Evolutionary conservation across 768 basidiomycete species (phyloP).

Genomic region (Pleurotus sapidus): DNA sequence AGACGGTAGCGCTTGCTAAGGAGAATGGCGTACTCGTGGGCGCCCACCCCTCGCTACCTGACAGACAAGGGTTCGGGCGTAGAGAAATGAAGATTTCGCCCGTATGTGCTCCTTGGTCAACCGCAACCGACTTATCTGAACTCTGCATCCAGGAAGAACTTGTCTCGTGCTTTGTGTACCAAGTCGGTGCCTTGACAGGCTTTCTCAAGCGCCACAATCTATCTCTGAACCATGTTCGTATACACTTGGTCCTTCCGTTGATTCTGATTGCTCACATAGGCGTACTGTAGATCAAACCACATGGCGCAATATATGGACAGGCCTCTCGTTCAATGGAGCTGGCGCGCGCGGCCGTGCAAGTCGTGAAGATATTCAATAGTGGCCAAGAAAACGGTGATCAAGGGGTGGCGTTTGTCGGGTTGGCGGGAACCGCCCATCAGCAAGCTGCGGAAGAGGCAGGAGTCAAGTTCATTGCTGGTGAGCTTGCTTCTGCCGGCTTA

Average conservation of each 20-base stretch:
- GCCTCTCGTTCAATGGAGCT: constrained; percentile 53
- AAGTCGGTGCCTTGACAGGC: constrained; percentile 62
- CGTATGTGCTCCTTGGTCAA: constrained; percentile 26
- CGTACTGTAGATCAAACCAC: constrained; percentile 48
- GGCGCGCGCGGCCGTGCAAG: constrained; percentile 51
- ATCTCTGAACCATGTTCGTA: constrained; percentile 49
- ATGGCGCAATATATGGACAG: constrained; percentile 62
- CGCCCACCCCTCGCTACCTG: constrained; percentile 65
- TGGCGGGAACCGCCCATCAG: constrained; percentile 65
- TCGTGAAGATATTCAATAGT: constrained; percentile 46
- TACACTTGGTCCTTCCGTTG: not conserved
- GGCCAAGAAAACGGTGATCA: constrained; percentile 13
- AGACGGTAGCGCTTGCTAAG: constrained; percentile 58
- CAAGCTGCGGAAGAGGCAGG: constrained; percentile 49
- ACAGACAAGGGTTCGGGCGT: constrained; percentile 65
- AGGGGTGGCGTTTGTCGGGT: constrained; percentile 54
- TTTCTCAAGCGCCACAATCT: constrained; percentile 55
- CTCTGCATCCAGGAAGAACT: constrained; percentile 47
- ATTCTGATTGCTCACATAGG: not conserved
- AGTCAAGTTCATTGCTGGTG: constrained; percentile 62
- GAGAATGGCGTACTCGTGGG: constrained; percentile 54
- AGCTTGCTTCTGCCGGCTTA: not conserved
- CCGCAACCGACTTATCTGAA: not conserved
- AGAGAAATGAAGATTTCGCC: constrained; percentile 62
- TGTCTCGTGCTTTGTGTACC: constrained; percentile 56